Evolutionary conservation across 2,329 filamentous ascomycete species (phyloP), one percentile per base, ranked within the genome.

Genomic region (Botrytis fabae): DNA sequence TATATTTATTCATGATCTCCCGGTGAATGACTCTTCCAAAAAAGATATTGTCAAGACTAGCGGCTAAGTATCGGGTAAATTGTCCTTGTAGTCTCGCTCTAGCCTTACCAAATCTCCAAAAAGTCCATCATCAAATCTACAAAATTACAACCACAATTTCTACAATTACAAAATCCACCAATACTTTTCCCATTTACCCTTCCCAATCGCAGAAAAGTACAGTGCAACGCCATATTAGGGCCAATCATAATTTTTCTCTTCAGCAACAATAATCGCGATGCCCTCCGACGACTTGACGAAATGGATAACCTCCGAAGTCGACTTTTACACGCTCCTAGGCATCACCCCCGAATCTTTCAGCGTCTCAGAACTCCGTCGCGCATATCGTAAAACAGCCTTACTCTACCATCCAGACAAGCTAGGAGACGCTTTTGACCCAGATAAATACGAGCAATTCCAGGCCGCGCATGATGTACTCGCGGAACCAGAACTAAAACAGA

Each of bases 391-490:
- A 78, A 91, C 91, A 44, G 94, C 94, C 5, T 86, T 97, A n/a
- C 94, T 93, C 80, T 94, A 95, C 85, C 95, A 98, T 82, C 95
- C 95, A 1, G 95, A 98, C 86, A 97, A 98, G 84, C 91, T 95
- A 72, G 89, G 91, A 75, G 89, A 88, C 70, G 84, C 87, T 54
- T 93, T 92, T 78, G 93, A 96, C 77, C 87, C 93, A 63, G 90
- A 91, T 72, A 93, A 92, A 79, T 98, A 97, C 85, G 93, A 97
- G 82, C 86, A 92, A 1, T 90, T 97, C 73, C 92, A 94, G 80
- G 92, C 92, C 75, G 95, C 94, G n/a, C 90, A 93, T 80, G 94
- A 97, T 82, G 89, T 98, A 2, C 88, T 98, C 4, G 88, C 89
- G 42, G 91, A 94, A 76, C 83, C 89, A 0, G 87, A 87, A 22